Evolutionary conservation across 768 basidiomycete species (phyloP).

Genomic region (Mycena sanguinolenta): DNA sequence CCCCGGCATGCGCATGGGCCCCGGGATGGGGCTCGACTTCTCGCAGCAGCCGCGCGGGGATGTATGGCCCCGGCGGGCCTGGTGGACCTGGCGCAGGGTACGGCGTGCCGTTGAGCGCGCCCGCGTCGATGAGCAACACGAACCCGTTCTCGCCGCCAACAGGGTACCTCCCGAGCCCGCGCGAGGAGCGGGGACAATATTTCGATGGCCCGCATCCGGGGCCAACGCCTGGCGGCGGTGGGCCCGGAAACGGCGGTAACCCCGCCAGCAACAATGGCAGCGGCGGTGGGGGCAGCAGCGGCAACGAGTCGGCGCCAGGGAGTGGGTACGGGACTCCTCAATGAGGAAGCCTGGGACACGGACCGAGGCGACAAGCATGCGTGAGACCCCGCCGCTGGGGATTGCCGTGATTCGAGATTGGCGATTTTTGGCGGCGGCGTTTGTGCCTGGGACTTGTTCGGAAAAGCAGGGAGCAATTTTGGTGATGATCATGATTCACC

Average conservation of each 20-base stretch:
- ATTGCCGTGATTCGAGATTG: neutral
- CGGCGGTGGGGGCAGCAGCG: neutral
- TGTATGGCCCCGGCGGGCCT: constrained; percentile 20
- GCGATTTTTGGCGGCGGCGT: constrained; percentile 1
- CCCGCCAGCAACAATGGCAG: too few species aligned
- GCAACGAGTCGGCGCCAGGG: constrained; percentile 52
- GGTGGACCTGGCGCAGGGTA: constrained; percentile 28
- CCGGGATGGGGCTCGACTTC: constrained; percentile 55
- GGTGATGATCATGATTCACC: constrained; percentile 26
- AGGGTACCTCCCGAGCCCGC: constrained; percentile 35
- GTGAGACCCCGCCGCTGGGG: neutral
- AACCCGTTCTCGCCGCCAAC: constrained; percentile 34
- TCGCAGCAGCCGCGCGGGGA: constrained; percentile 41
- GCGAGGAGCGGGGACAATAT: constrained; percentile 35
- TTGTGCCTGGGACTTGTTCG: neutral
- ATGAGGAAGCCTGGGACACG: constrained; percentile 21
- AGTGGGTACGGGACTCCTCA: constrained; percentile 64
- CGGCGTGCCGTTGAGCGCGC: constrained; percentile 37
- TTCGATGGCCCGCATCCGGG: constrained; percentile 23
- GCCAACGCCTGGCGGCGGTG: neutral
- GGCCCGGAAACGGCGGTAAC: constrained; percentile 11
- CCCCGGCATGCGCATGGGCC: constrained; percentile 57
- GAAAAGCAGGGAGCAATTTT: constrained; percentile 10
- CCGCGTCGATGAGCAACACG: constrained; percentile 29
- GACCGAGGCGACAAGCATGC: neutral